These are phyloP conservation scores for Neofusicoccum parvum DNA, from an alignment of 2,329 filamentous ascomycete species.

Conservation along the genomic window DNA sequence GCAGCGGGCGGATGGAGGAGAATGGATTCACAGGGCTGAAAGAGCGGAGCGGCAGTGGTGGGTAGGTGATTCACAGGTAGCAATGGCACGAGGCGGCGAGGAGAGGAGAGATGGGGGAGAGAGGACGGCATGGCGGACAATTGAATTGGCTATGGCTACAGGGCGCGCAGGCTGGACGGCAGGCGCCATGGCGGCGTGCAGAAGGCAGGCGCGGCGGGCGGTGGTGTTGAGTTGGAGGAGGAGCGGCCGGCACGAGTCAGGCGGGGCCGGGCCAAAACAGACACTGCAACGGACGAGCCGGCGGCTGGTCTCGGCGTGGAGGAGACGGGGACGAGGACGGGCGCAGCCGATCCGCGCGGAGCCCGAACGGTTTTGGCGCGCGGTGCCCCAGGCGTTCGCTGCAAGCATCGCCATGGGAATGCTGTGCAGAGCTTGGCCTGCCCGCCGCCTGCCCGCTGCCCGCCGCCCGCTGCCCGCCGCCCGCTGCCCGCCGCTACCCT, in stretches of 20 bases:
- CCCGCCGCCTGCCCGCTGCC: not conserved
- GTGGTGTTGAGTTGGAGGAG: not conserved
- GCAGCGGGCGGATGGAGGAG: not conserved
- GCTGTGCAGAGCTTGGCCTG: not conserved
- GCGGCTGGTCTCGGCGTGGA: not conserved
- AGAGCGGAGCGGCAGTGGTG: not conserved
- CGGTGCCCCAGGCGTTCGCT: not conserved
- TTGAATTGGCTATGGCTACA: not conserved
- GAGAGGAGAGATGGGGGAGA: not conserved
- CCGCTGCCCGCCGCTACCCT: not conserved
- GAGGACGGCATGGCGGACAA: not conserved
- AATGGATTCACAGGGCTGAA: slow-evolving; percentile 13
- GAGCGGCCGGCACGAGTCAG: not conserved
- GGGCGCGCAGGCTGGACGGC: not conserved
- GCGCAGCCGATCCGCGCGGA: not conserved
- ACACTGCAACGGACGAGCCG: not conserved
- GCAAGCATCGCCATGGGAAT: slow-evolving; percentile 14
- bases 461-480: too few species aligned
- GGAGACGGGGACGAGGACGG: not conserved
- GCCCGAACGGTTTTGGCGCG: not conserved
- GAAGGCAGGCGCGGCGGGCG: not conserved
- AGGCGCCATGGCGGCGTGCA: not conserved
- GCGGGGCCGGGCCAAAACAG: not conserved
- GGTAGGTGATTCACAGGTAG: slow-evolving; percentile 15
- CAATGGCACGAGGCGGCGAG: not conserved